These are phyloP conservation scores for Lachancea waltii DNA, from an alignment of 805 yeast genomes.

Conservation along the genomic window DNA sequence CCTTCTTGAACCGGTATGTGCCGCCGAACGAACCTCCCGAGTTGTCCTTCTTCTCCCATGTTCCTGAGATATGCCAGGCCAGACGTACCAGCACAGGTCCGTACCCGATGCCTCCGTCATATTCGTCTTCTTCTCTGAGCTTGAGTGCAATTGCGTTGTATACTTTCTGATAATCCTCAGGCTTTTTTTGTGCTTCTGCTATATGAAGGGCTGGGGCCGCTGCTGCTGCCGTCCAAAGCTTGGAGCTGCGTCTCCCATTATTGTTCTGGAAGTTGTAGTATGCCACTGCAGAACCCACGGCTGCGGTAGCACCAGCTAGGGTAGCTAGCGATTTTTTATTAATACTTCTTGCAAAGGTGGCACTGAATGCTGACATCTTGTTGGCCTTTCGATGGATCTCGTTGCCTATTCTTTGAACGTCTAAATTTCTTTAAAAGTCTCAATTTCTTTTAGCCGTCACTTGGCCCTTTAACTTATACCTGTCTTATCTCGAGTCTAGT, in stretches of 20 bases:
- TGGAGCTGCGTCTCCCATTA: slow-evolving; percentile 18
- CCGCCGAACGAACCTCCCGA: slow-evolving; percentile 71
- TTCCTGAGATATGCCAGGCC: slow-evolving; percentile 87
- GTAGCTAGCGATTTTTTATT: slow-evolving; percentile 21
- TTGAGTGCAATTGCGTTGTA: slow-evolving; percentile 68
- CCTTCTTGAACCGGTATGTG: slow-evolving; percentile 50
- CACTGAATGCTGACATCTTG: slow-evolving; percentile 9
- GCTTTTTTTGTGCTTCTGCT: slow-evolving; percentile 18
- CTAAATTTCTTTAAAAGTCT: no score
- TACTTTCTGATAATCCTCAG: slow-evolving; percentile 51
- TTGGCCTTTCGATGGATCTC: background rate
- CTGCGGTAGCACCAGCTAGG: slow-evolving; percentile 28
- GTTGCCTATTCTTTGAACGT: no score
- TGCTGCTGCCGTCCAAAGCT: slow-evolving; percentile 25
- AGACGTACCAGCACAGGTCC: slow-evolving; percentile 76
- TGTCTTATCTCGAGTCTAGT: no score
- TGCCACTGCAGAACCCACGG: slow-evolving; percentile 29
- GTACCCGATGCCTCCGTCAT: slow-evolving; percentile 60
- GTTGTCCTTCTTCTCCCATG: slow-evolving; percentile 53
- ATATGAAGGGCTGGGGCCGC: slow-evolving; percentile 35
- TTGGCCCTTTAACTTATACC: no score
- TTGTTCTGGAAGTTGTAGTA: slow-evolving; percentile 15
- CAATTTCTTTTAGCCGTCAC: no score
- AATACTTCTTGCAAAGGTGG: slow-evolving; percentile 17
- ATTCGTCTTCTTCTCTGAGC: slow-evolving; percentile 48